Conservation (phyloP, 345 rosid species). For the Dipteronia sinensis region DNA sequence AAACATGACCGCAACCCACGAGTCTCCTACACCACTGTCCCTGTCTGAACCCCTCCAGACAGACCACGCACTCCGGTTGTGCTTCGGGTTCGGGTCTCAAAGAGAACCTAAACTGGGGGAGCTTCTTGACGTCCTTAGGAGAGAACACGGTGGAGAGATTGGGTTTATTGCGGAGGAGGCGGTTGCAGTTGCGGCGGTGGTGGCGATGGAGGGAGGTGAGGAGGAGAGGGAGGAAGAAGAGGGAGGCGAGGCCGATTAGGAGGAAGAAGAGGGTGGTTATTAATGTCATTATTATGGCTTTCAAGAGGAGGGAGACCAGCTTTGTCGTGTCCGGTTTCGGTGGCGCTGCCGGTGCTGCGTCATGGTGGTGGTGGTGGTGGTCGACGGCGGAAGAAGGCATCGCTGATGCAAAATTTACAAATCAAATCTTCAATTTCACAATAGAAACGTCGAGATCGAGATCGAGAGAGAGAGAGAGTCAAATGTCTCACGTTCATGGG, state of each 20-base stretch:
- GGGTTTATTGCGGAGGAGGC: slow-evolving; percentile 32
- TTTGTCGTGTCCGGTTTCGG: slow-evolving; percentile 46
- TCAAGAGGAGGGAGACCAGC: slow-evolving; percentile 61
- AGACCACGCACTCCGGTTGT: slow-evolving; percentile 66
- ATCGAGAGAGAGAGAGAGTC: not conserved
- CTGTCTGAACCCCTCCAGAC: slow-evolving; percentile 66
- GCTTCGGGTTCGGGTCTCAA: slow-evolving; percentile 6
- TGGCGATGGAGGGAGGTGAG: slow-evolving; percentile 57
- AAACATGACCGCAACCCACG: slow-evolving; percentile 71
- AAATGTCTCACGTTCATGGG: not conserved
- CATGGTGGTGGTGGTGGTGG: slow-evolving; percentile 27
- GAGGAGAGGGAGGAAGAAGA: slow-evolving; percentile 49
- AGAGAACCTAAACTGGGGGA: slow-evolving; percentile 60
- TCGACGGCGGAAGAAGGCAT: slow-evolving; percentile 23
- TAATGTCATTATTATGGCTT: slow-evolving; percentile 66
- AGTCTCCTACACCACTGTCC: slow-evolving; percentile 89
- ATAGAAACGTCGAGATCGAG: no score
- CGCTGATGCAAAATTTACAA: slow-evolving; percentile 11
- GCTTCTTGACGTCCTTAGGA: slow-evolving; percentile 49
- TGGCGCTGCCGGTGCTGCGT: slow-evolving; percentile 18
- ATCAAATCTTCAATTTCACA: not conserved
- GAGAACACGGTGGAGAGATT: slow-evolving; percentile 45
- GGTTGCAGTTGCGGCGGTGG: slow-evolving; percentile 43
- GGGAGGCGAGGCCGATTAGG: slow-evolving; percentile 42
- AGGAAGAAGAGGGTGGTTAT: slow-evolving; percentile 64